Percentiles rank a stretch among this genome's conserved stretches.
phyloP scores from a whole-genome alignment of 2,329 filamentous ascomycete genomes.

The Gremmenia infestans region DNA sequence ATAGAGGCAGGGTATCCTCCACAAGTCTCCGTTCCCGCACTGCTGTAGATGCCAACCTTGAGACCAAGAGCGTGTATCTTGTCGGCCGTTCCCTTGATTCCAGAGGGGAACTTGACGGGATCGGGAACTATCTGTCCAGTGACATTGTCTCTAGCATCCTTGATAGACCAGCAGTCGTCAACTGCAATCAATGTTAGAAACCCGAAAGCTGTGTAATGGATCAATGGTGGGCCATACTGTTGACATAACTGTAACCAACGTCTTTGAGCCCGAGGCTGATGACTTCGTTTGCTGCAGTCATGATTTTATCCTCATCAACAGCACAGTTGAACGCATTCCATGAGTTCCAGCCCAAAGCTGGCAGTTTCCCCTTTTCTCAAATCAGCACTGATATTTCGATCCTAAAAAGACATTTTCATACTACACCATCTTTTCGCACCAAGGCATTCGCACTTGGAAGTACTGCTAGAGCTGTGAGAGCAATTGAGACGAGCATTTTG shows the following conservation, averaged over 20 bases:
- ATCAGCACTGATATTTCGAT: background rate
- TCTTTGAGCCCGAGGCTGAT: constrained; percentile 45
- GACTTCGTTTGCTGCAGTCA: constrained; percentile 41
- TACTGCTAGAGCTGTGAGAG: background rate
- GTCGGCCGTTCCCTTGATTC: constrained; percentile 49
- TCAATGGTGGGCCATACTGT: constrained; percentile 30
- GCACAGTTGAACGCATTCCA: constrained; percentile 49
- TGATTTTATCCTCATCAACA: constrained; percentile 42
- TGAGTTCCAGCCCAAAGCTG: constrained; percentile 41
- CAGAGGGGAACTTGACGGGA: constrained; percentile 49
- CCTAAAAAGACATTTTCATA: background rate
- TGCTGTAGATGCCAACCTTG: constrained; percentile 60
- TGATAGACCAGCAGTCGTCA: constrained; percentile 57
- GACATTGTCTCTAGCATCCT: constrained; percentile 36
- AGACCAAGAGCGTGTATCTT: constrained; percentile 51
- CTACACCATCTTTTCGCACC: background rate
- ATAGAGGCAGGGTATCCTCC: constrained; percentile 42
- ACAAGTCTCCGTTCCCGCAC: constrained; percentile 38
- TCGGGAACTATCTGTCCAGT: constrained; percentile 44
- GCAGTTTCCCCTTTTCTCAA: constrained; percentile 17
- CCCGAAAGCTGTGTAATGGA: background rate
- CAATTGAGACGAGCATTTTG: background rate
- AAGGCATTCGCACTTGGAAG: constrained; percentile 1
- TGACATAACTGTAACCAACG: constrained; percentile 52
- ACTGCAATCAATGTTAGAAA: constrained; percentile 25